Evolutionary conservation across 306 rosid genomes (phyloP).

Genomic region (Cicer cuneatum): DNA sequence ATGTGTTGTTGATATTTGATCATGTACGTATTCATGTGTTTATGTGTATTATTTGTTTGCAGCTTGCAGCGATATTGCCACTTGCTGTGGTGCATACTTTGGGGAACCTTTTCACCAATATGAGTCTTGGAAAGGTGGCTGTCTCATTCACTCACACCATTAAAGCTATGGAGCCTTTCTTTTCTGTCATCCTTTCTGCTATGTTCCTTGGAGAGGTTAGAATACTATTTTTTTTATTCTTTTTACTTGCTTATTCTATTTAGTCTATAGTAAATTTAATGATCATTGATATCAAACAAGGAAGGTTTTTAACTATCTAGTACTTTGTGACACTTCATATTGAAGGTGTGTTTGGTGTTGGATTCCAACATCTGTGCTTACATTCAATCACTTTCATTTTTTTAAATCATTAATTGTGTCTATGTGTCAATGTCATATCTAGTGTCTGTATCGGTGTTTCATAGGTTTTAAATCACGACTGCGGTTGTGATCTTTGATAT

Average conservation of each 20-base stretch:
- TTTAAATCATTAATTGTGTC: too few species aligned
- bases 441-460: too few species aligned
- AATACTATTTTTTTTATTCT: neutral
- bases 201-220: conserved; percentile 95
- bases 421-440: too few species aligned
- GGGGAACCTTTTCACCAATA: conserved; percentile 96
- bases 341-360: too few species aligned
- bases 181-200: conserved; percentile 90
- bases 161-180: conserved; percentile 98
- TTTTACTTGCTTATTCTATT: conserved; percentile 9
- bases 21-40: neutral
- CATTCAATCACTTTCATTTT: too few species aligned
- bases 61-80: conserved; percentile 88
- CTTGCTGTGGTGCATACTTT: conserved; percentile 81
- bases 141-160: conserved; percentile 98
- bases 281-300: conserved; percentile 11
- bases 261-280: neutral
- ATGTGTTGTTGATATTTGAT: conserved; percentile 1
- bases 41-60: conserved; percentile 37
- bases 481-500: neutral
- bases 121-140: conserved; percentile 99
- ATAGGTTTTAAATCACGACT: too few species aligned
- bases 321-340: neutral
- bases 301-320: neutral
- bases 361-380: too few species aligned